phyloP scores from a whole-genome alignment of 805 yeast species.

The Candida maltosa region DNA sequence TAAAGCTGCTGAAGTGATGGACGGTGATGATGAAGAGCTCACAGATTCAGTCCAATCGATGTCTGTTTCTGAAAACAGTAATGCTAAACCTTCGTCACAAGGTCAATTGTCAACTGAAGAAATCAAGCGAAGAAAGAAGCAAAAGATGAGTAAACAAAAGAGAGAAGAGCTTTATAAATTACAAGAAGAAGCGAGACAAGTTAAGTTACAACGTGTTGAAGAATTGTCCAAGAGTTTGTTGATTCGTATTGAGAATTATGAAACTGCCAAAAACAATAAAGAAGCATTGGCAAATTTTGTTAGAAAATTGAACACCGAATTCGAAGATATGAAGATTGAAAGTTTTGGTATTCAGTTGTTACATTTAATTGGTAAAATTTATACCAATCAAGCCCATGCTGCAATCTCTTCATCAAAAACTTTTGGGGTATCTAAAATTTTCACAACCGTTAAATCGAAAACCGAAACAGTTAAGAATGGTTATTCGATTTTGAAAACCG shows the following conservation, averaged over 20 bases:
- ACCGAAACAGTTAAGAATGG: conserved; percentile 83
- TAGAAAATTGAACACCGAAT: conserved; percentile 54
- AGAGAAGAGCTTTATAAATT: conserved; percentile 49
- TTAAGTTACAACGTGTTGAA: conserved; percentile 45
- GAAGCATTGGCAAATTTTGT: conserved; percentile 59
- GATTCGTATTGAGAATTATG: conserved; percentile 43
- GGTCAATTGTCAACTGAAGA: conserved; percentile 17
- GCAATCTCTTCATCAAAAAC: conserved; percentile 73
- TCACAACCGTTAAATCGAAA: conserved; percentile 77
- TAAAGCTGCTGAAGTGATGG: conserved; percentile 50
- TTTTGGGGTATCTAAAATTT: conserved; percentile 82
- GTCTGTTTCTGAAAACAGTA: neutral
- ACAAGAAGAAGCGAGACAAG: conserved; percentile 53
- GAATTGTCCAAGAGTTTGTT: conserved; percentile 50
- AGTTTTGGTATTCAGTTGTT: conserved; percentile 90
- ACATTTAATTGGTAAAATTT: conserved; percentile 78
- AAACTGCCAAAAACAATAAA: conserved; percentile 58
- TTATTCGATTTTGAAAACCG: conserved; percentile 75
- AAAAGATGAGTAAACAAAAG: conserved; percentile 30
- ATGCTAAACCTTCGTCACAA: conserved; percentile 1
- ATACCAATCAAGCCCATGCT: conserved; percentile 71
- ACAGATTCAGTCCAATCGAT: conserved; percentile 2
- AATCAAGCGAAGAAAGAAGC: conserved; percentile 25
- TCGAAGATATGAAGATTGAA: conserved; percentile 85
- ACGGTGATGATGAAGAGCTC: conserved; percentile 36